Conservation (phyloP, 116 monocot genomes). For the Posidonia oceanica region DNA sequence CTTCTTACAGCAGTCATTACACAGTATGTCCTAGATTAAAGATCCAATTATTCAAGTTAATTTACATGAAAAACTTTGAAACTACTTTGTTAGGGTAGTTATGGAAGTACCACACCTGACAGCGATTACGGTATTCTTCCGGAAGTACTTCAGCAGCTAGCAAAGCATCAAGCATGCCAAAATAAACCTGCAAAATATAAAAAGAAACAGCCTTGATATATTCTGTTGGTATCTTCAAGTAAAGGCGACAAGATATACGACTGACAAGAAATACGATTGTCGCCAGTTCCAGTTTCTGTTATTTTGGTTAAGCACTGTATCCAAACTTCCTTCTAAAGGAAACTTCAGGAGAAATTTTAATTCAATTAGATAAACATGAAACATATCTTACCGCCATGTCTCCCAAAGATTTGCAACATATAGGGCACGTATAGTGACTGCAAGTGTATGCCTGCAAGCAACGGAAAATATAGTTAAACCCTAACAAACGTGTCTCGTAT, state of each 20-base stretch:
- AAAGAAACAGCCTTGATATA: no score
- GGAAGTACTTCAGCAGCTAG: slow-evolving; percentile 83
- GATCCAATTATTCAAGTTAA: neutral
- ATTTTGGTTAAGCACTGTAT: no score
- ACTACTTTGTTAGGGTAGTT: neutral
- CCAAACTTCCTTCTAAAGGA: neutral
- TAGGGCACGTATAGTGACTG: slow-evolving; percentile 93
- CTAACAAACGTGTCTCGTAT: no score
- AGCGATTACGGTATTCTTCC: slow-evolving; percentile 69
- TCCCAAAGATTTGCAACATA: slow-evolving; percentile 98
- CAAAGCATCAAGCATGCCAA: slow-evolving; percentile 96
- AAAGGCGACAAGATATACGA: neutral
- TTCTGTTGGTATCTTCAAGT: no score
- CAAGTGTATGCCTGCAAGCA: slow-evolving; percentile 75
- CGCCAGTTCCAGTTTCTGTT: neutral
- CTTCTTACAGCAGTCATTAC: slow-evolving; percentile 57
- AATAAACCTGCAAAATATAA: slow-evolving; percentile 52
- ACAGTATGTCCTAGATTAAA: slow-evolving; percentile 44
- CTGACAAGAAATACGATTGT: neutral
- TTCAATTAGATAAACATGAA: neutral
- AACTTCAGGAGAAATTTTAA: neutral
- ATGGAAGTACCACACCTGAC: slow-evolving; percentile 34
- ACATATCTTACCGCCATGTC: slow-evolving; percentile 81
- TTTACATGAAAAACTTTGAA: neutral
- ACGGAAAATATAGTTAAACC: neutral